Conservation (phyloP, 164 flowering plant genomes). For the Chimonanthus salicifolius region DNA sequence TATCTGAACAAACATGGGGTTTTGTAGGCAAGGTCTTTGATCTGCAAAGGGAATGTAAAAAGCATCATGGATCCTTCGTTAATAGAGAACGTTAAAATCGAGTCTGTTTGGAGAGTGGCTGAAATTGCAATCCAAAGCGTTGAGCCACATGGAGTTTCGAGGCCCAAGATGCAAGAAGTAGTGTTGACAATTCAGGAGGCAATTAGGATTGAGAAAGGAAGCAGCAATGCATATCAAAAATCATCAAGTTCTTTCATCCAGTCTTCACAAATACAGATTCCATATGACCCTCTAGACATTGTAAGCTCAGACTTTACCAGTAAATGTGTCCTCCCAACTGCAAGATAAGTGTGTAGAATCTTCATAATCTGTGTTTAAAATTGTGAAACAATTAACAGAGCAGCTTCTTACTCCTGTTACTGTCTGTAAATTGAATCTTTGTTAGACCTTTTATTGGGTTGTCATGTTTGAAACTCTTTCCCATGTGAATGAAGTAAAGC, state of each 20-base stretch:
- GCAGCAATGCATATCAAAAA: slow-evolving; percentile 17
- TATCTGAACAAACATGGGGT: not conserved
- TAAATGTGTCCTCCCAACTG: slow-evolving; percentile 48
- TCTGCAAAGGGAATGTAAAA: slow-evolving; percentile 68
- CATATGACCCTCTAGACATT: slow-evolving; percentile 62
- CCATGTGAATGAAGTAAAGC: too few species aligned
- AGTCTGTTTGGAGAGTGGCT: slow-evolving; percentile 83
- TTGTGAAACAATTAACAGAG: too few species aligned
- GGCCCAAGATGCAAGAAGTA: slow-evolving; percentile 89
- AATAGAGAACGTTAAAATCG: slow-evolving; percentile 51
- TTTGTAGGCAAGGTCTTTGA: slow-evolving; percentile 71
- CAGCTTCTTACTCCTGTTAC: too few species aligned
- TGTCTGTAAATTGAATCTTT: too few species aligned
- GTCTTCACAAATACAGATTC: slow-evolving; percentile 48
- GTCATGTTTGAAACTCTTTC: too few species aligned
- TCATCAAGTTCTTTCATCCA: slow-evolving; percentile 39
- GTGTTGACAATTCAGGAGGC: slow-evolving; percentile 88
- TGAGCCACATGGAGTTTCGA: slow-evolving; percentile 49
- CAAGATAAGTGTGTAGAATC: slow-evolving; percentile 36
- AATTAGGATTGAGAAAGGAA: slow-evolving; percentile 61
- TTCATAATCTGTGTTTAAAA: too few species aligned
- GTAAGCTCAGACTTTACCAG: slow-evolving; percentile 60
- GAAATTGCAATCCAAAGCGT: slow-evolving; percentile 85
- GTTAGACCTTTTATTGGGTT: too few species aligned
- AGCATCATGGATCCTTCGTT: slow-evolving; percentile 67